Evolutionary conservation across 1,139 yeast genomes (phyloP), one percentile per base, ranked within the genome.

Genomic region (Saccharomycopsis hybrid): DNA sequence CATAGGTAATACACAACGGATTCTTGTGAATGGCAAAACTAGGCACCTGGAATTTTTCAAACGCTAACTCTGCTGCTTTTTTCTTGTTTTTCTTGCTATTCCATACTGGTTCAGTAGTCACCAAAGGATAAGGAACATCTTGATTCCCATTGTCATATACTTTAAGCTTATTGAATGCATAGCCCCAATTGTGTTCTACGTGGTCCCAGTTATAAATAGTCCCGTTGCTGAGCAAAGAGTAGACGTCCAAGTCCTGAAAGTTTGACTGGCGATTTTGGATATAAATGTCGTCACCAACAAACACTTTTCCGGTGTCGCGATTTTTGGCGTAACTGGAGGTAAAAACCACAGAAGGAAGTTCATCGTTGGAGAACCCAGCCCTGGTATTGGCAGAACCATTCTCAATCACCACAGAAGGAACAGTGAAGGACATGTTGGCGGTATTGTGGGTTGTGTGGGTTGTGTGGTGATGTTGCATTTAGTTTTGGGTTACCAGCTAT

Each of bases 281-380:
- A 41, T 65, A 69, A 41, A 77, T 67, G 27, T 70, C 72, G 47
- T 75, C 79, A 53, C 80, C 85, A 48, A 83, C 80, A n/a, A 76
- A 67, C 45, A 72, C 64, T 13, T 72, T 67, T 9, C 67, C 66
- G 18, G 51, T 62, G 9, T 58, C 55, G 32, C 66, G 53, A 52
- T 64, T 66, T 55, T 70, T 65, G 53, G 73, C 71, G 60, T 82
- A 83, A 49, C 74, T 70, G 18, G 87, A 72, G 48, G 81, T 77
- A 58, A 82, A 71, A 3, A 78, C 75, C 41, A 81, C 62, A 28
- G 76, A 66, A 1, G 94, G 94, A 40, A 78, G 63, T 48, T 82
- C 86, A 48, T 75, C 82, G 54, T 76, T 76, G 7, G 87, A 82
- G 58, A 82, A 75, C 7, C 90, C 90, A 1, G 89, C 89, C 53